A percentile compares a stretch with the other conserved stretches of the same genome.
Conservation (phyloP, 179 eudicot species). For the Amaranthus tricolor region DNA sequence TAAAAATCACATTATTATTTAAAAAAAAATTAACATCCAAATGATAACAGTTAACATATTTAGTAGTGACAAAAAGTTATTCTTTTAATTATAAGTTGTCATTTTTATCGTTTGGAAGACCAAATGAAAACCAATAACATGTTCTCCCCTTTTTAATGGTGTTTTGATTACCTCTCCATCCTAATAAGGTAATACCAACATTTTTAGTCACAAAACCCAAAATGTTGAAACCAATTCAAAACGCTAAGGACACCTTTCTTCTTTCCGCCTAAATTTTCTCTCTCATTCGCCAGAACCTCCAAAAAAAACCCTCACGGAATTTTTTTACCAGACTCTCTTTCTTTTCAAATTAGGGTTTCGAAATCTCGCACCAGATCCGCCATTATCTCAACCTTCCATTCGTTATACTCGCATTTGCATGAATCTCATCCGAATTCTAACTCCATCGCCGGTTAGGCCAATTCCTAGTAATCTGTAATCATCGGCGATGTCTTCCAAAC, state of each 20-base stretch:
- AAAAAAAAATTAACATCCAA: too few relatives aligned
- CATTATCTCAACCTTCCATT: not conserved
- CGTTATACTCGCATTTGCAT: conserved; percentile 23
- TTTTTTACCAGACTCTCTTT: not conserved
- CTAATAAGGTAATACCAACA: too few relatives aligned
- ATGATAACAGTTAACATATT: too few relatives aligned
- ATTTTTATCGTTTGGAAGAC: too few relatives aligned
- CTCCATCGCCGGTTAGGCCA: conserved; percentile 15
- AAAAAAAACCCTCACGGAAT: not conserved
- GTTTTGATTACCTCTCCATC: too few relatives aligned
- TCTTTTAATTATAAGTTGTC: too few relatives aligned
- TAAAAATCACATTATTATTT: too few relatives aligned
- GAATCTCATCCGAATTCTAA: conserved; percentile 10
- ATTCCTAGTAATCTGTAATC: not conserved
- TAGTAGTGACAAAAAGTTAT: too few relatives aligned
- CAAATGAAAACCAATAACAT: too few relatives aligned
- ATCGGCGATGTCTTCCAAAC: conserved; percentile 35
- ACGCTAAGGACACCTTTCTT: conserved; percentile 13
- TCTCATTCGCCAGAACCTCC: not conserved
- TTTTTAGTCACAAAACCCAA: too few relatives aligned
- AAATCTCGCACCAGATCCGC: conserved; percentile 6
- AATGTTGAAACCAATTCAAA: conserved; percentile 22
- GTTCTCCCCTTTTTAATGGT: too few relatives aligned
- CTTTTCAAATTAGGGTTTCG: conserved; percentile 25
- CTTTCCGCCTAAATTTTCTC: conserved; percentile 22